Evolutionary conservation across 352 stramenopile genomes (phyloP), one percentile per base, ranked within the genome.

Genomic region (Phytophthora quininea): DNA sequence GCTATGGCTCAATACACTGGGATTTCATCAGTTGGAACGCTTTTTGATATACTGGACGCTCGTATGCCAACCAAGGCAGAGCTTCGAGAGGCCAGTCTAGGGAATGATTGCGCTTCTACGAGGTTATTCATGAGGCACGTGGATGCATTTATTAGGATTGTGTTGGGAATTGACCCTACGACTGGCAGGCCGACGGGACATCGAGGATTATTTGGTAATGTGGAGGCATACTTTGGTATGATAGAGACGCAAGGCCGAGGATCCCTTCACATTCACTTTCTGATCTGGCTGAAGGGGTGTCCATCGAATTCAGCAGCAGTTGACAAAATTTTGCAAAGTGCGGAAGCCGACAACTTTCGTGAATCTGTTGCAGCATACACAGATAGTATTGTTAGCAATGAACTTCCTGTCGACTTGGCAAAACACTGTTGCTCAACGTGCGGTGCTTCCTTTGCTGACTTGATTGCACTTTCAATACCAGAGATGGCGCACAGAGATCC

Each of bases 51-150:
- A 1, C 15, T 58, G 10, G 58, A 40, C 0, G 58, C 58, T n/a
- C 15, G 49, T 6, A 19, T 54, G 7, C 58, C 58, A 14, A 65
- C 8, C 19, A 58, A 65, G n/a, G n/a, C 40, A 8, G 38, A 65
- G 9, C 8, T 65, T 3, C 19, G 49, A 30, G 31, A 60, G 35
- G 50, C 49, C 4, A 66, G 31, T 4, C 3, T 24, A 32, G 37
- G 32, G 0, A 58, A 66, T 29, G 59, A 66, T 33, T 58, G 42
- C 27, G 59, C 50, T 0, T 66, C 59, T 8, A 40, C 50, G 8
- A 40, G 50, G 0, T 27, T 59, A 4, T 66, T 66, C 32, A 66
- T 59, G 38, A n/a, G 59, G 31, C 50, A 66, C 0, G 51, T 66
- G 9, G 59, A 60, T 42, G 50, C 4, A 11, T 59, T 50, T 19